Percentiles rank a stretch among this genome's conserved stretches.
These are phyloP conservation scores for Moesziomyces aphidis DNA, from an alignment of 1,284 basidiomycete genomes.

Conservation along the genomic window DNA sequence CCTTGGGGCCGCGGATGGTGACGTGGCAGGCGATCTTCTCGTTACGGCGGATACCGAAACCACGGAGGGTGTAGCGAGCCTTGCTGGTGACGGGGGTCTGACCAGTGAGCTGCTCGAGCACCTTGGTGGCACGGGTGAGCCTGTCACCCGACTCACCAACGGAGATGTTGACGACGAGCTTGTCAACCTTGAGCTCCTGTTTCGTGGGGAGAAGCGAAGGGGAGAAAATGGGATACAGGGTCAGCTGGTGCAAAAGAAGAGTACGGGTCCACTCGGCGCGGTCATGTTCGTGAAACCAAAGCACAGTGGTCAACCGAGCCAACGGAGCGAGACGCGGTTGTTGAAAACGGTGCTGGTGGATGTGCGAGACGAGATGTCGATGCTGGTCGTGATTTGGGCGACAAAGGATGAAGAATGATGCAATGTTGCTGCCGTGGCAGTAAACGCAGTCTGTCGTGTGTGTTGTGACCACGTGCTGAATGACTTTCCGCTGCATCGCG, in stretches of 20 bases:
- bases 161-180: slow-evolving; percentile 99
- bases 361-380: too few species aligned
- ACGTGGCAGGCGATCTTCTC: slow-evolving; percentile 99
- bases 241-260: neutral
- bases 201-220: neutral
- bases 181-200: slow-evolving; percentile 94
- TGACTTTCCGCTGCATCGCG: too few species aligned
- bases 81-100: slow-evolving; percentile 99
- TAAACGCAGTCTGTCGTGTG: too few species aligned
- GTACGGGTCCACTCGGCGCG: neutral
- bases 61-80: slow-evolving; percentile 99
- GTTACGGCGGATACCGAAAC: slow-evolving; percentile 99
- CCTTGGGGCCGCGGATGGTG: slow-evolving; percentile 98
- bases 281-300: neutral
- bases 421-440: too few species aligned
- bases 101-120: slow-evolving; percentile 98
- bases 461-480: too few species aligned
- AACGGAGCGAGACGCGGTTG: neutral
- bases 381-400: too few species aligned
- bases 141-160: slow-evolving; percentile 99
- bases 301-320: neutral
- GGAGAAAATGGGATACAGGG: neutral
- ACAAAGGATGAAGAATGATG: too few species aligned
- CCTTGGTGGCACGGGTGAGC: slow-evolving; percentile 98
- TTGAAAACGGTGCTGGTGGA: neutral